These are phyloP conservation scores for Epichloe hybrida DNA, from an alignment of 2,329 filamentous ascomycete genomes.

Conservation along the genomic window DNA sequence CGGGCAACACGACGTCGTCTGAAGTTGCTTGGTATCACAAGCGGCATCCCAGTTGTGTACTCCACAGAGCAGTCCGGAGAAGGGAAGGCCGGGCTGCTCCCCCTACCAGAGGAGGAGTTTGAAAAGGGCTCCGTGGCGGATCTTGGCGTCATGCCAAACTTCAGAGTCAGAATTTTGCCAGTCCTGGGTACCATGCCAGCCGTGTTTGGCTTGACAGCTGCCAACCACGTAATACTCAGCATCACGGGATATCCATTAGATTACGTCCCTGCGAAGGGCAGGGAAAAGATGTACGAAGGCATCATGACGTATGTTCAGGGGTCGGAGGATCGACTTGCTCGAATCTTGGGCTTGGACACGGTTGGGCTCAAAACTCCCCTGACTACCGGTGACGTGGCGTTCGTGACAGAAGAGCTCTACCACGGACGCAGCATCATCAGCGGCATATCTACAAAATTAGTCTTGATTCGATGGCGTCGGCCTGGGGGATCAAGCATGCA, in stretches of 20 bases:
- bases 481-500: slow-evolving; percentile 46
- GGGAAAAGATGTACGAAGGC: slow-evolving; percentile 86
- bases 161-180: slow-evolving; percentile 85
- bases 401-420: slow-evolving; percentile 81
- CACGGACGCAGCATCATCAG: slow-evolving; percentile 71
- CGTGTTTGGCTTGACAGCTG: slow-evolving; percentile 80
- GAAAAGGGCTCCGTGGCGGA: slow-evolving; percentile 75
- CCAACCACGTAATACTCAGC: slow-evolving; percentile 82
- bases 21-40: slow-evolving; percentile 63
- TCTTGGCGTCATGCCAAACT: slow-evolving; percentile 78
- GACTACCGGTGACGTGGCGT: slow-evolving; percentile 68
- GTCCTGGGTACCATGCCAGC: slow-evolving; percentile 96
- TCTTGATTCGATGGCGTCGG: slow-evolving; percentile 67
- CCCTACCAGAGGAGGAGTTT: slow-evolving; percentile 84
- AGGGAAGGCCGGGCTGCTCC: slow-evolving; percentile 81
- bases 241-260: slow-evolving; percentile 76
- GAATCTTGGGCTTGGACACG: slow-evolving; percentile 19
- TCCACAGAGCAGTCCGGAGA: slow-evolving; percentile 82
- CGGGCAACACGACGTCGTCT: slow-evolving; percentile 69
- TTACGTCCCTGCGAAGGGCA: slow-evolving; percentile 64
- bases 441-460: slow-evolving; percentile 64
- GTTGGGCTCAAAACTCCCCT: slow-evolving; percentile 64
- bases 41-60: slow-evolving; percentile 83
- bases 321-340: slow-evolving; percentile 62
- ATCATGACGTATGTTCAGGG: slow-evolving; percentile 65